Percentiles rank a stretch among this genome's conserved stretches.
These are phyloP conservation scores for Zymoseptoria ardabiliae DNA, from an alignment of 2,329 filamentous ascomycete genomes.

Conservation along the genomic window DNA sequence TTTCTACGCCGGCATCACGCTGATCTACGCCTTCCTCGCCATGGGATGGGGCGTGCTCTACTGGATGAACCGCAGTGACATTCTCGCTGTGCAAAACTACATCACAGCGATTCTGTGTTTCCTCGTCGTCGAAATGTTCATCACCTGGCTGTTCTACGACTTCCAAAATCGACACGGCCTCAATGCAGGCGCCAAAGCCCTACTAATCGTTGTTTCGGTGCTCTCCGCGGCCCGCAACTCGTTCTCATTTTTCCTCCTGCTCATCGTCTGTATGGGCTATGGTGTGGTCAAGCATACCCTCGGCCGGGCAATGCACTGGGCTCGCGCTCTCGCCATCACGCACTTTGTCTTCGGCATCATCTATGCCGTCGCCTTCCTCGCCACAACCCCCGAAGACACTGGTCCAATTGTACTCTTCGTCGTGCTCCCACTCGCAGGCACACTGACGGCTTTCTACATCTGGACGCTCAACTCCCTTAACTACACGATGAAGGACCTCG, in stretches of 20 bases:
- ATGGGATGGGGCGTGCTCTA: slow-evolving; percentile 93
- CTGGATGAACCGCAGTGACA: slow-evolving; percentile 87
- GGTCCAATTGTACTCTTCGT: slow-evolving; percentile 88
- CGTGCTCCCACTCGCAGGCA: slow-evolving; percentile 83
- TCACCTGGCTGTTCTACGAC: slow-evolving; percentile 99
- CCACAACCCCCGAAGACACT: slow-evolving; percentile 81
- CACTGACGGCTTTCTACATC: slow-evolving; percentile 92
- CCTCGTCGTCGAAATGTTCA: slow-evolving; percentile 88
- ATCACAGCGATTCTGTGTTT: slow-evolving; percentile 96
- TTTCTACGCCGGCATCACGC: slow-evolving; percentile 91
- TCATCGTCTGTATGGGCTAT: slow-evolving; percentile 99
- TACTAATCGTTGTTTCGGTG: slow-evolving; percentile 86
- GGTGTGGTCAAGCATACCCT: slow-evolving; percentile 92
- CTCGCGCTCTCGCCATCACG: slow-evolving; percentile 79
- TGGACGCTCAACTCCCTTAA: slow-evolving; percentile 97
- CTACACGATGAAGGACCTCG: slow-evolving; percentile 90
- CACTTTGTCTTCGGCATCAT: slow-evolving; percentile 94
- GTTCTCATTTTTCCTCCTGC: slow-evolving; percentile 93
- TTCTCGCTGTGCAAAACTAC: slow-evolving; percentile 95
- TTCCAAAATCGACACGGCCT: slow-evolving; percentile 86
- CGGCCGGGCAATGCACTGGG: slow-evolving; percentile 88
- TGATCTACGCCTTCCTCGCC: slow-evolving; percentile 82
- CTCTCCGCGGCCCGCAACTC: slow-evolving; percentile 92
- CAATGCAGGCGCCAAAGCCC: slow-evolving; percentile 71
- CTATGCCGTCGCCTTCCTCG: slow-evolving; percentile 82